Percentiles rank a stretch among this genome's conserved stretches.
Conservation (phyloP, 1,139 yeast genomes). For the Debaryomycetaceae sp. region DNA sequence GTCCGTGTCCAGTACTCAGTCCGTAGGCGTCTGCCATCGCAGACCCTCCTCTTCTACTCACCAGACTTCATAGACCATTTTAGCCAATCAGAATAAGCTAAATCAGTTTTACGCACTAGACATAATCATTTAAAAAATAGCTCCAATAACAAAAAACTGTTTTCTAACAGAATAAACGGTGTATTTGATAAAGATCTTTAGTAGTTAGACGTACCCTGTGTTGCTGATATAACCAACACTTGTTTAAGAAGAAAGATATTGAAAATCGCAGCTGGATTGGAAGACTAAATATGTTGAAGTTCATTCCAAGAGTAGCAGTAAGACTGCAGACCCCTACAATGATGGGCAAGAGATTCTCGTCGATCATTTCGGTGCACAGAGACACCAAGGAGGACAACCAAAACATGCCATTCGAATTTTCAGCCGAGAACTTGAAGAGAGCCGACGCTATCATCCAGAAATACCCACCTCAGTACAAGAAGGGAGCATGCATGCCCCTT, state of each 20-base stretch:
- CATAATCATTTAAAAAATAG: conserved; percentile 1
- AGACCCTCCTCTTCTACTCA: background rate
- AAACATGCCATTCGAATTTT: conserved; percentile 69
- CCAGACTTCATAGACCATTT: background rate
- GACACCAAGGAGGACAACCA: conserved; percentile 68
- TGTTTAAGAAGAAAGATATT: too few relatives aligned
- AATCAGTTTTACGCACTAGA: conserved; percentile 7
- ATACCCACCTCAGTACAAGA: conserved; percentile 84
- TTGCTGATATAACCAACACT: too few relatives aligned
- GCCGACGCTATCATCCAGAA: conserved; percentile 74
- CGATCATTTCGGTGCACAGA: conserved; percentile 67
- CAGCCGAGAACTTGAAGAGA: conserved; percentile 61
- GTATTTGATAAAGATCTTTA: background rate
- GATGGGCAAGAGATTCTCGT: conserved; percentile 26
- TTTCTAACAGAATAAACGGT: background rate
- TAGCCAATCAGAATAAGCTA: conserved; percentile 5
- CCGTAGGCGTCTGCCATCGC: conserved; percentile 1
- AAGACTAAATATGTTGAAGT: conserved; percentile 11
- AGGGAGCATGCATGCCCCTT: conserved; percentile 86
- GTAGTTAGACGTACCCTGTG: background rate
- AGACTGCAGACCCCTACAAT: conserved; percentile 3
- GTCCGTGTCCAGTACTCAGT: background rate
- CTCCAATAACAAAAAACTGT: background rate
- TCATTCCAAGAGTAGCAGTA: conserved; percentile 7
- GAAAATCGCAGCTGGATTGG: background rate